phyloP scores from a whole-genome alignment of 768 basidiomycete species.

The Amanita pallidorosea region DNA sequence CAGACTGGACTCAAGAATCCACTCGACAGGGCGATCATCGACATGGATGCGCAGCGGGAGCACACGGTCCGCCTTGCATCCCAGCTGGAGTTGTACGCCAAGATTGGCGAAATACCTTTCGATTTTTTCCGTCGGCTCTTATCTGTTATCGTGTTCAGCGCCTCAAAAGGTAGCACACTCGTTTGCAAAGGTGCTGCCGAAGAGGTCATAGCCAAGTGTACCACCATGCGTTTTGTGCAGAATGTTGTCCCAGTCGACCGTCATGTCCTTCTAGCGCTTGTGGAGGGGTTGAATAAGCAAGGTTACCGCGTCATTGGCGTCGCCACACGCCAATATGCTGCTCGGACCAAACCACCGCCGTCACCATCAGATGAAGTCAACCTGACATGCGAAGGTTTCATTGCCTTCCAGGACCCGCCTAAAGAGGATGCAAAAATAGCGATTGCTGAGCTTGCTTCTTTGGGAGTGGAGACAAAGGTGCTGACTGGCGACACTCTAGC shows the following conservation, averaged over 20 bases:
- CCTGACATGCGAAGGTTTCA: background rate
- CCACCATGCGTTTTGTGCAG: background rate
- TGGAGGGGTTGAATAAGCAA: background rate
- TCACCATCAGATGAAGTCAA: background rate
- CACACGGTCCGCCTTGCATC: background rate
- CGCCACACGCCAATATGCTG: background rate
- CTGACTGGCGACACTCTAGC: constrained; percentile 21
- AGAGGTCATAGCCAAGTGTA: background rate
- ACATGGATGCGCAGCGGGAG: background rate
- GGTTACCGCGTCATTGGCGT: background rate
- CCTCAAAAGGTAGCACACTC: background rate
- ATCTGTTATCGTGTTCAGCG: constrained; percentile 13
- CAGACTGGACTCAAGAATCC: no score
- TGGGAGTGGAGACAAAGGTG: constrained; percentile 12
- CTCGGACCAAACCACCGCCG: background rate
- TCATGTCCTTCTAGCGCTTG: background rate
- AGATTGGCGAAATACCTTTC: constrained; percentile 16
- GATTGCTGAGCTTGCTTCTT: background rate
- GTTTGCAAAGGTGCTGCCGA: background rate
- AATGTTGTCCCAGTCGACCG: background rate
- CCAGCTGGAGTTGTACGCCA: constrained; percentile 13
- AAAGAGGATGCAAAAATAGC: background rate
- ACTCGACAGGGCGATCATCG: no score
- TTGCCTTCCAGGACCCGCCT: background rate
- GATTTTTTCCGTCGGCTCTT: no score